phyloP scores from a whole-genome alignment of 495 filamentous ascomycete genomes.

The Aspergillus olivimuriae region DNA sequence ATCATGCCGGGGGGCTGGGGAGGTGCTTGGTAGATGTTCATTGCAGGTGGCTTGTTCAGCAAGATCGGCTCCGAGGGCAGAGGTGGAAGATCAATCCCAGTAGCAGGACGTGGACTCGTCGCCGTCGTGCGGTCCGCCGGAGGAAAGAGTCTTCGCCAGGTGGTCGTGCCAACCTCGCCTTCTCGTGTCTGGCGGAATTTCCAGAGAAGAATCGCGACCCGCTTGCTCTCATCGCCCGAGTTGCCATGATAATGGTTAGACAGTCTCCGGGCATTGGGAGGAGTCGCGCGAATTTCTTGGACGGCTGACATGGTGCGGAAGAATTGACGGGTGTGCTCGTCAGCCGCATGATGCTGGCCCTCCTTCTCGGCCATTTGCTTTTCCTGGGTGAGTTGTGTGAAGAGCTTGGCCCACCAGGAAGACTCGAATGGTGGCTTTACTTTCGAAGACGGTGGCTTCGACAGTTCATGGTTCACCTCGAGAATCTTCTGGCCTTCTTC shows the following conservation, averaged over 20 bases:
- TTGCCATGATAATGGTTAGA: slow-evolving; percentile 25
- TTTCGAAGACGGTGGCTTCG: slow-evolving; percentile 33
- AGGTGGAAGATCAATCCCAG: slow-evolving; percentile 35
- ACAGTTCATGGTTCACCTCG: slow-evolving; percentile 30
- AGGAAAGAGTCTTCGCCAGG: slow-evolving; percentile 45
- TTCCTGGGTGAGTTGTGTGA: slow-evolving; percentile 37
- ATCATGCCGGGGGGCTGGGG: slow-evolving; percentile 28
- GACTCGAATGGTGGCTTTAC: slow-evolving; percentile 43
- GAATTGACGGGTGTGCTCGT: slow-evolving; percentile 32
- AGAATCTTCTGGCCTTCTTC: slow-evolving; percentile 28
- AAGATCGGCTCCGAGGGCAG: slow-evolving; percentile 35
- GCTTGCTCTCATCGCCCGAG: slow-evolving; percentile 29
- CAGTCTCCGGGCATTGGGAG: slow-evolving; percentile 25
- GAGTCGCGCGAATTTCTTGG: slow-evolving; percentile 41
- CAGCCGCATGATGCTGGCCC: slow-evolving; percentile 30
- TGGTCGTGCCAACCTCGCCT: slow-evolving; percentile 43
- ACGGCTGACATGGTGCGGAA: slow-evolving; percentile 42
- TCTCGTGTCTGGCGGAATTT: slow-evolving; percentile 43
- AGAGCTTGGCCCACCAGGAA: slow-evolving; percentile 43
- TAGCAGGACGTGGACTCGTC: slow-evolving; percentile 30
- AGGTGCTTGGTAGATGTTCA: slow-evolving; percentile 29
- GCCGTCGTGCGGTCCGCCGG: slow-evolving; percentile 33
- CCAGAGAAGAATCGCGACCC: slow-evolving; percentile 48
- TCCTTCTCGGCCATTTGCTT: slow-evolving; percentile 32
- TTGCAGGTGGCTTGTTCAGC: slow-evolving; percentile 28